Evolutionary conservation across 768 basidiomycete genomes (phyloP).

Genomic region (Leccinum boreale): DNA sequence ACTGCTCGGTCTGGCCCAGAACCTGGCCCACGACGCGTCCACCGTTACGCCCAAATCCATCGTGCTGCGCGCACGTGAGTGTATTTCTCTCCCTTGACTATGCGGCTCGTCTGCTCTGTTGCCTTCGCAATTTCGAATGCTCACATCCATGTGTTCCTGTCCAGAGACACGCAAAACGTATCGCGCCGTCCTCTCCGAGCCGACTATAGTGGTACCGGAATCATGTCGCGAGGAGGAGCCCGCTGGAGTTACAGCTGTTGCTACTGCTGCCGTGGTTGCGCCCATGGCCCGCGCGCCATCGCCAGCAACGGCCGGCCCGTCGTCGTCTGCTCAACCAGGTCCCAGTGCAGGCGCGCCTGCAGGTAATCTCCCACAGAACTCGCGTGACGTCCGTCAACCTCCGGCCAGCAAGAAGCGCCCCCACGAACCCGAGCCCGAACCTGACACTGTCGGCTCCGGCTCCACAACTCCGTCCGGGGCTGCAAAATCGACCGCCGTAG

Average conservation of each 20-base stretch:
- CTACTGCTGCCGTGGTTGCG: neutral
- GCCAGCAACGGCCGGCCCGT: neutral
- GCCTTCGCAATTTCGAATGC: neutral
- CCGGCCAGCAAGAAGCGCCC: conserved; percentile 19
- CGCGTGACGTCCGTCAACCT: neutral
- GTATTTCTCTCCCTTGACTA: neutral
- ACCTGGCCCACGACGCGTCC: conserved; percentile 60
- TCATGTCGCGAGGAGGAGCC: neutral
- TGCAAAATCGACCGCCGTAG: neutral
- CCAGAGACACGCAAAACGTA: conserved; percentile 81
- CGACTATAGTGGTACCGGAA: conserved; percentile 54
- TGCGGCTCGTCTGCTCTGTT: neutral
- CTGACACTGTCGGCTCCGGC: neutral
- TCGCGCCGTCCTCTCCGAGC: conserved; percentile 75
- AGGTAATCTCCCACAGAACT: neutral
- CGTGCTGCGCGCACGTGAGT: conserved; percentile 70
- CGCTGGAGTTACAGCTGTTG: neutral
- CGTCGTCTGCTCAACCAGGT: neutral
- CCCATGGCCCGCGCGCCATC: neutral
- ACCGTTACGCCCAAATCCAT: conserved; percentile 64
- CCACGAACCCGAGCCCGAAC: conserved; percentile 16
- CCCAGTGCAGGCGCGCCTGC: neutral
- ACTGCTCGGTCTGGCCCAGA: conserved; percentile 65
- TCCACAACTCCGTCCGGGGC: neutral
- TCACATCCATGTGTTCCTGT: neutral